phyloP scores from a whole-genome alignment of 2,329 filamentous ascomycete species.

The Botrytis medusae region DNA sequence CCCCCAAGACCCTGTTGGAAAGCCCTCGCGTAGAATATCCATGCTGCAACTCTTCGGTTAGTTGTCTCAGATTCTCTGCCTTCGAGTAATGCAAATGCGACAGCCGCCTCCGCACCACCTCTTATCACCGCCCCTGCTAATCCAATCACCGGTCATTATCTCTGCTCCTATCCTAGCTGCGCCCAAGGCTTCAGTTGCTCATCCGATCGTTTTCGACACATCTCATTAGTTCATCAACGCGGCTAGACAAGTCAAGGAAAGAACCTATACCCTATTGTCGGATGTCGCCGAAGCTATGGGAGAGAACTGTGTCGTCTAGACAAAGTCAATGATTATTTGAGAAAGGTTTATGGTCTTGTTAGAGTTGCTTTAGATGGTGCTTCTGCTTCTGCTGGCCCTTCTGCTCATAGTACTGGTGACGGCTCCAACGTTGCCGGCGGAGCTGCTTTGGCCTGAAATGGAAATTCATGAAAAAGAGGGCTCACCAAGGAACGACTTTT shows the following conservation, averaged over 20 bases:
- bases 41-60: too few species aligned
- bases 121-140: background rate
- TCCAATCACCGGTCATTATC: slow-evolving; percentile 1
- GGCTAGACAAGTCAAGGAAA: background rate
- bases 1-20: too few species aligned
- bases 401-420: background rate
- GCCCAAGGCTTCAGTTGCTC: background rate
- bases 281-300: slow-evolving; percentile 7
- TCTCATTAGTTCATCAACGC: slow-evolving; percentile 1
- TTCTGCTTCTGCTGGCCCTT: background rate
- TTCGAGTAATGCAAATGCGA: background rate
- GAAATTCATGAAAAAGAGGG: background rate
- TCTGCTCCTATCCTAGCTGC: background rate
- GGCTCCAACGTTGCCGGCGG: background rate
- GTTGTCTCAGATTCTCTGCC: background rate
- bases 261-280: background rate
- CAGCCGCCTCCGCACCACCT: background rate
- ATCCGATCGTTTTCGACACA: background rate
- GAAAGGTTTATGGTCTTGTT: slow-evolving; percentile 2
- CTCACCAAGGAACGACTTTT: background rate
- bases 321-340: slow-evolving; percentile 12
- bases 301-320: slow-evolving; percentile 4
- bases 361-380: background rate
- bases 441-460: background rate
- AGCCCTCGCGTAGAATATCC: too few species aligned